Conservation (phyloP, 2,329 filamentous ascomycete genomes). For the Ophiostoma piceae region DNA sequence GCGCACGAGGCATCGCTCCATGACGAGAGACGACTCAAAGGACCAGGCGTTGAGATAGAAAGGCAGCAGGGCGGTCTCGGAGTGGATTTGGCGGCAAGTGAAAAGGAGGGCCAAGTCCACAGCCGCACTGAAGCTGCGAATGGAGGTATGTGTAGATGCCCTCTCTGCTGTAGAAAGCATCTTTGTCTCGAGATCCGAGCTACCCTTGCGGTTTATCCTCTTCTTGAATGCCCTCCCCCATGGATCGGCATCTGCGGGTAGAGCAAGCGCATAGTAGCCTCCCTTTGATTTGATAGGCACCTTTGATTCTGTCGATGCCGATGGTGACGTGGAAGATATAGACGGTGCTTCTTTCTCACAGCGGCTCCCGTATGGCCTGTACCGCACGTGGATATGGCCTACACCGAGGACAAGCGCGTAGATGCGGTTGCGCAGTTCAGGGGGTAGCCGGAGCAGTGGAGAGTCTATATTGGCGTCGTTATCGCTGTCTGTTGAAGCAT, state of each 20-base stretch:
- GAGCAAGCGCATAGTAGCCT: slow-evolving; percentile 33
- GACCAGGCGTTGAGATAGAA: slow-evolving; percentile 36
- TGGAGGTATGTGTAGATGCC: background rate
- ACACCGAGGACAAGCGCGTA: slow-evolving; percentile 34
- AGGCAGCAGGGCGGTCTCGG: slow-evolving; percentile 35
- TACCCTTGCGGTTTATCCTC: background rate
- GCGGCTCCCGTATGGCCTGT: slow-evolving; percentile 22
- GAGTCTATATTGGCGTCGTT: slow-evolving; percentile 29
- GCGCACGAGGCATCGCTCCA: slow-evolving; percentile 34
- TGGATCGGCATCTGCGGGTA: slow-evolving; percentile 32
- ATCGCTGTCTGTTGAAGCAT: slow-evolving; percentile 29
- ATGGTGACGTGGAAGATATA: background rate
- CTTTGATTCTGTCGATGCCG: background rate
- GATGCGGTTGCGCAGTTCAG: slow-evolving; percentile 36
- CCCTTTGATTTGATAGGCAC: background rate
- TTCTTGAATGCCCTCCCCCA: slow-evolving; percentile 27
- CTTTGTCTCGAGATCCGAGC: background rate
- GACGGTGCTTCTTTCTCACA: too few relatives aligned
- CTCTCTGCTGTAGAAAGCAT: background rate
- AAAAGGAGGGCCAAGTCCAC: slow-evolving; percentile 33
- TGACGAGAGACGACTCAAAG: slow-evolving; percentile 32
- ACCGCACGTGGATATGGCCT: slow-evolving; percentile 35
- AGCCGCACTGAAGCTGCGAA: slow-evolving; percentile 2
- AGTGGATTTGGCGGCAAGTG: slow-evolving; percentile 37
- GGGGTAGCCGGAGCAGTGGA: slow-evolving; percentile 33